These are phyloP conservation scores for Hypoxylon lenormandii DNA, from an alignment of 495 filamentous ascomycete genomes.

Conservation along the genomic window DNA sequence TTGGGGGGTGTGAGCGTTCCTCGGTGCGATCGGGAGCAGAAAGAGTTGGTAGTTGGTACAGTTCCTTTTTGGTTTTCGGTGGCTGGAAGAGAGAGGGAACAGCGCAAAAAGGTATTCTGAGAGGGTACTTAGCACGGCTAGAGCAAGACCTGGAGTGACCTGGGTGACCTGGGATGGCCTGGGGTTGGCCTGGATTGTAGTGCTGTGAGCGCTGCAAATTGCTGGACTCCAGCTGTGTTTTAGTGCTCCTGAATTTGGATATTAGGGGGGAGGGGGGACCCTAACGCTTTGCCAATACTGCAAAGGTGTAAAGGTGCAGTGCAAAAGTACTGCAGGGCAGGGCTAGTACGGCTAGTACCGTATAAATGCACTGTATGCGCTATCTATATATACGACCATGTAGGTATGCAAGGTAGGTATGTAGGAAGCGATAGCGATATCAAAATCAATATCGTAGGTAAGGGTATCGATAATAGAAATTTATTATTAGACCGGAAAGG, in stretches of 20 bases:
- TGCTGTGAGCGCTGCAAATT: conserved; percentile 2
- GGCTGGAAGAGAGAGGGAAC: conserved; percentile 42
- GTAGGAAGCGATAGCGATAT: too few relatives aligned
- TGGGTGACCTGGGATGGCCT: neutral
- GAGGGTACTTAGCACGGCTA: neutral
- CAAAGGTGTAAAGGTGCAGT: too few relatives aligned
- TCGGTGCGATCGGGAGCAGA: conserved; percentile 52
- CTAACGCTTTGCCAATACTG: too few relatives aligned
- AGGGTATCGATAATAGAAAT: neutral
- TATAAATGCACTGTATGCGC: neutral
- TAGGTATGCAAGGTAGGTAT: too few relatives aligned
- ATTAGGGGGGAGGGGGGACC: neutral
- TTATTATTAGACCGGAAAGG: neutral
- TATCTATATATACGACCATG: too few relatives aligned
- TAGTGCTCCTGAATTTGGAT: neutral
- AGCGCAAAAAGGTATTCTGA: conserved; percentile 1
- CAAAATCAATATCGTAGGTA: neutral
- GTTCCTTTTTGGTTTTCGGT: conserved; percentile 31
- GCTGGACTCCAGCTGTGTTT: neutral
- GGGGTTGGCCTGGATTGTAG: neutral
- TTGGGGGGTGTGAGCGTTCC: conserved; percentile 32
- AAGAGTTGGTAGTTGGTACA: conserved; percentile 50
- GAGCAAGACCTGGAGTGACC: neutral
- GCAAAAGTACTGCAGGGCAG: neutral
- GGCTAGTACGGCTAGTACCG: neutral